Evolutionary conservation across 2,329 filamentous ascomycete species (phyloP).

Genomic region (Aspergillus sp.): DNA sequence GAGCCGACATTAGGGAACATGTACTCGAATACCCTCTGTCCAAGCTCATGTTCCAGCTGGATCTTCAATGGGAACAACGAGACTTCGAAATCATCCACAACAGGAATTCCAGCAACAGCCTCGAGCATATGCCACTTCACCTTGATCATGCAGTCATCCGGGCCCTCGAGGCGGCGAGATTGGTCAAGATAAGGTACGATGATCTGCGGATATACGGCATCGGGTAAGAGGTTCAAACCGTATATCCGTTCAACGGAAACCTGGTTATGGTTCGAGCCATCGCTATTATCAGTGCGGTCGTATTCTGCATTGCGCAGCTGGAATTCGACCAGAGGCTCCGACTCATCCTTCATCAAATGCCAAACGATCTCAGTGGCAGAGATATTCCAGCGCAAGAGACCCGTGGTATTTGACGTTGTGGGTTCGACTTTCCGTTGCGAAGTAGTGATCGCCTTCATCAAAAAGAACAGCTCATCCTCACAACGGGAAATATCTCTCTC

Average conservation of each 20-base stretch:
- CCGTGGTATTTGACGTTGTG: slow-evolving; percentile 67
- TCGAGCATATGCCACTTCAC: slow-evolving; percentile 99
- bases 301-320: slow-evolving; percentile 90
- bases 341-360: slow-evolving; percentile 86
- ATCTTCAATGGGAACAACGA: slow-evolving; percentile 90
- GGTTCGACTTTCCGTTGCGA: slow-evolving; percentile 81
- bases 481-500: slow-evolving; percentile 86
- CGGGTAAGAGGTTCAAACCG: slow-evolving; percentile 83
- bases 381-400: slow-evolving; percentile 86
- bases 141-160: slow-evolving; percentile 79
- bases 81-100: slow-evolving; percentile 96
- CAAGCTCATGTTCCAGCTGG: slow-evolving; percentile 88
- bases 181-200: slow-evolving; percentile 83
- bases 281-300: slow-evolving; percentile 92
- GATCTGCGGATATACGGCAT: slow-evolving; percentile 95
- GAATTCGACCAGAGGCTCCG: slow-evolving; percentile 86
- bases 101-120: slow-evolving; percentile 93
- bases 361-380: slow-evolving; percentile 95
- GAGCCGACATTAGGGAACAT: slow-evolving; percentile 84
- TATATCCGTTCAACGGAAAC: slow-evolving; percentile 85
- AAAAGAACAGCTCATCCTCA: slow-evolving; percentile 97
- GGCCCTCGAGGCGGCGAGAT: slow-evolving; percentile 54
- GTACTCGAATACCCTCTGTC: slow-evolving; percentile 92
- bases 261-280: slow-evolving; percentile 92
- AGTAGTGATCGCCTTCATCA: slow-evolving; percentile 99